phyloP scores from a whole-genome alignment of 2,329 filamentous ascomycete species.

The Penicillium expansum region DNA sequence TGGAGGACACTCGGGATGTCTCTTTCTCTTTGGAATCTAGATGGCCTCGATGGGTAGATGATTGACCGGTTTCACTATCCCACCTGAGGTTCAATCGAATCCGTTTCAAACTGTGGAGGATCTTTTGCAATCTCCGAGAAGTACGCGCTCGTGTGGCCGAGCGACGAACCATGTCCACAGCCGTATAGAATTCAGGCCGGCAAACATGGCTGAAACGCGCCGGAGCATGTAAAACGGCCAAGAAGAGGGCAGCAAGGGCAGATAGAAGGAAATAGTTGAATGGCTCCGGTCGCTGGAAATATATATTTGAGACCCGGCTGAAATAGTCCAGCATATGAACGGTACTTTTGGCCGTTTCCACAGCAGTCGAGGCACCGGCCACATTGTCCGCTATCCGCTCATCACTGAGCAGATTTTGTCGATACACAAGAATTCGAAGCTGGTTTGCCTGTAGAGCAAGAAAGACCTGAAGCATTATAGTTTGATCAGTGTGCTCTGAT shows the following conservation, averaged over 20 bases:
- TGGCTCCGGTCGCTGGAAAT: constrained; percentile 39
- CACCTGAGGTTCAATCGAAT: constrained; percentile 52
- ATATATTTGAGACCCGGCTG: constrained; percentile 38
- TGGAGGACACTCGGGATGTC: too few species aligned
- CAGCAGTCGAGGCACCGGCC: constrained; percentile 40
- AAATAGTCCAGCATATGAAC: constrained; percentile 42
- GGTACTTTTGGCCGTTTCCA: constrained; percentile 41
- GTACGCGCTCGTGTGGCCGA: constrained; percentile 57
- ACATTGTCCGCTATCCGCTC: constrained; percentile 39
- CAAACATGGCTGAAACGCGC: constrained; percentile 41
- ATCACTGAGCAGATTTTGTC: constrained; percentile 43
- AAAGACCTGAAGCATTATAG: constrained; percentile 45
- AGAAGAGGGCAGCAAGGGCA: constrained; percentile 41
- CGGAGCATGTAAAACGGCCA: constrained; percentile 49
- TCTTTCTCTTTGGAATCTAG: not conserved
- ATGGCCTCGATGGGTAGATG: not conserved
- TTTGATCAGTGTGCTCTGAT: constrained; percentile 29
- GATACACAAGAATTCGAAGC: constrained; percentile 46
- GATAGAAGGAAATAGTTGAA: constrained; percentile 46
- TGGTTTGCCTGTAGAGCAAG: constrained; percentile 49
- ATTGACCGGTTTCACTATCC: constrained; percentile 2
- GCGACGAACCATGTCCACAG: constrained; percentile 58
- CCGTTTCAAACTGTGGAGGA: constrained; percentile 57
- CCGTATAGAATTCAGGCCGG: constrained; percentile 51
- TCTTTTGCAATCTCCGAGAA: constrained; percentile 58